Percentiles rank a stretch among this genome's conserved stretches.
Conservation (phyloP, 768 basidiomycete species). For the Mycena pura region DNA sequence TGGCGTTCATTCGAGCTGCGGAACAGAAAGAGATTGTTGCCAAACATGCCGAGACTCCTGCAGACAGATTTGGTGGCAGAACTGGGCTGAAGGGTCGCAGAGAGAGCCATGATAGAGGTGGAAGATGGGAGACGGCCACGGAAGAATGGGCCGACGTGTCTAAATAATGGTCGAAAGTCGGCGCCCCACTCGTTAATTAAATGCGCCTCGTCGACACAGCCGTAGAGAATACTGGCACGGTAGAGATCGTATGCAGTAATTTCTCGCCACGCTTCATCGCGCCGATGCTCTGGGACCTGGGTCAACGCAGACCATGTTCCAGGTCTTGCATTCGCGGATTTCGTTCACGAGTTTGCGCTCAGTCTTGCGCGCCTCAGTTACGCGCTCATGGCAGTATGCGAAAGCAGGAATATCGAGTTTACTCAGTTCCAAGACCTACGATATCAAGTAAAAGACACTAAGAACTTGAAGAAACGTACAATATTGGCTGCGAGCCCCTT, state of each 20-base stretch:
- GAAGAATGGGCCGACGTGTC: no score
- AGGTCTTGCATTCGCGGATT: constrained; percentile 7
- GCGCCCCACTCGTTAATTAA: not conserved
- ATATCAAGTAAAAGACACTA: not conserved
- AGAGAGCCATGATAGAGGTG: no score
- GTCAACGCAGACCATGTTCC: not conserved
- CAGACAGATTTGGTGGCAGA: no score
- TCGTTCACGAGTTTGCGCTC: not conserved
- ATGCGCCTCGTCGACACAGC: constrained; percentile 11
- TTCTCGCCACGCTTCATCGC: not conserved
- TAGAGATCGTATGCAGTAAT: not conserved
- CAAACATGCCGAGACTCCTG: no score
- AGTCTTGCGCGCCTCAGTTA: not conserved
- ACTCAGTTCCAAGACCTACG: not conserved
- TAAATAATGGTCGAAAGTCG: no score
- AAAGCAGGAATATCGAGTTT: not conserved
- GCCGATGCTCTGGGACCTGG: constrained; percentile 7
- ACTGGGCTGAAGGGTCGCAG: no score
- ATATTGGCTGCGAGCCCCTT: constrained; percentile 2
- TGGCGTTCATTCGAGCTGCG: no score
- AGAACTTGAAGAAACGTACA: not conserved
- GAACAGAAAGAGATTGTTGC: no score
- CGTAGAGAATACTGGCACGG: not conserved
- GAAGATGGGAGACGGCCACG: no score
- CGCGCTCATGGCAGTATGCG: constrained; percentile 3